Conservation (phyloP, 1,284 basidiomycete genomes). For the Anthracocystis setariae region DNA sequence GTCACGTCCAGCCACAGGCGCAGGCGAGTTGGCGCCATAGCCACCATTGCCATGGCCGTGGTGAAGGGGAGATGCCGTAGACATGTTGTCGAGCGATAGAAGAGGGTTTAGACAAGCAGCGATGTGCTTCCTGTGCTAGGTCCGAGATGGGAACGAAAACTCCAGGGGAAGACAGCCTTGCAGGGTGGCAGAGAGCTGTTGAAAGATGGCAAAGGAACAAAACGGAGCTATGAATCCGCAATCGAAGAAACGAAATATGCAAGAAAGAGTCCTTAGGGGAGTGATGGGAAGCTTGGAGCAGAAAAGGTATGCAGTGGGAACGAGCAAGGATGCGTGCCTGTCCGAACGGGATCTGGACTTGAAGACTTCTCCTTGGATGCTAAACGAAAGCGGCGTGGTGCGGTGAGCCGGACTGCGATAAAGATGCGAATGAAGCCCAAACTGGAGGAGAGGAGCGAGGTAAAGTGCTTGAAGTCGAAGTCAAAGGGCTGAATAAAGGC, state of each 20-base stretch:
- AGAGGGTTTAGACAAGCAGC: too few species aligned
- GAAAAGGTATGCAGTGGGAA: not conserved
- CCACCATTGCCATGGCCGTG: constrained; percentile 48
- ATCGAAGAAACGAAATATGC: not conserved
- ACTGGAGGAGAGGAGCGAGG: not conserved
- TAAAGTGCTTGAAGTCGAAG: not conserved
- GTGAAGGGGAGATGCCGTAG: constrained; percentile 51
- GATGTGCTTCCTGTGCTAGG: not conserved
- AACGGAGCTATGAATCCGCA: constrained; percentile 4
- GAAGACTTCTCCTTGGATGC: constrained; percentile 18
- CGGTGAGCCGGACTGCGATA: too few species aligned
- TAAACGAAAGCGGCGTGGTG: not conserved
- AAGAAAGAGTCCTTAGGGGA: constrained; percentile 1
- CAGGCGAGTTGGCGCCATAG: constrained; percentile 49
- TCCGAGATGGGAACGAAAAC: not conserved
- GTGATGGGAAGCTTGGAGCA: not conserved
- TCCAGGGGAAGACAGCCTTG: not conserved
- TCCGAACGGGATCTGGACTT: constrained; percentile 10
- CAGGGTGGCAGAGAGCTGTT: not conserved
- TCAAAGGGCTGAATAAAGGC: too few species aligned
- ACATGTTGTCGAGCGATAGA: constrained; percentile 20
- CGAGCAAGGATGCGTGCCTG: constrained; percentile 11
- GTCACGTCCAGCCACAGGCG: constrained; percentile 39
- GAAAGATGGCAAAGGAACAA: not conserved
- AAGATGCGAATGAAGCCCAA: too few species aligned